phyloP scores from a whole-genome alignment of 805 yeast species.

The Hanseniaspora guilliermondii region DNA sequence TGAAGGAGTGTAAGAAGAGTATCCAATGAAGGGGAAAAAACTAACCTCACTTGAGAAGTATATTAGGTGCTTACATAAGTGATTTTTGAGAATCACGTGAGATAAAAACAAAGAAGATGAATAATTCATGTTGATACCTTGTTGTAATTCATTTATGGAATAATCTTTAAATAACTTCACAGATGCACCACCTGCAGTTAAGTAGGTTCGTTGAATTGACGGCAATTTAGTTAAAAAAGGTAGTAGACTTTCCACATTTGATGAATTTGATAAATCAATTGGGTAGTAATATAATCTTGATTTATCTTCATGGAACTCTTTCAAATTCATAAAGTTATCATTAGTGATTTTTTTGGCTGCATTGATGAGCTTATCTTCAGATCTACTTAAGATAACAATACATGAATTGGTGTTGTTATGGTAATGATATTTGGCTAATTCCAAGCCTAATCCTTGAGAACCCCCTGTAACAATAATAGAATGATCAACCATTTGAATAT shows the following conservation, averaged over 20 bases:
- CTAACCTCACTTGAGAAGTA: constrained; percentile 69
- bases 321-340: not conserved
- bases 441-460: constrained; percentile 85
- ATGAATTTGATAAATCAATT: constrained; percentile 55
- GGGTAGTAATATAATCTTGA: constrained; percentile 35
- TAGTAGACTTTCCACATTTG: constrained; percentile 30
- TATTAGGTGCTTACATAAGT: constrained; percentile 40
- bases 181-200: constrained; percentile 79
- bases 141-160: constrained; percentile 42
- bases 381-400: constrained; percentile 68
- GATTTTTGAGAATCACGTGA: constrained; percentile 42
- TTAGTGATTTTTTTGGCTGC: constrained; percentile 36
- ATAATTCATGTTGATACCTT: constrained; percentile 60
- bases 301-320: constrained; percentile 11
- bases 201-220: constrained; percentile 24
- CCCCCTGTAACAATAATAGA: constrained; percentile 79
- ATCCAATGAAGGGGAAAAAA: constrained; percentile 81
- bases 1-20: constrained; percentile 77
- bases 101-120: constrained; percentile 57
- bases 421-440: constrained; percentile 50
- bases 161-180: constrained; percentile 70
- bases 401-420: constrained; percentile 38
- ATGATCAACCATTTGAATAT: constrained; percentile 25
- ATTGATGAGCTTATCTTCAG: constrained; percentile 42
- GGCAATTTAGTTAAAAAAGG: constrained; percentile 14